Percentiles rank a stretch among this genome's conserved stretches.
Evolutionary conservation across 2,329 filamentous ascomycete species (phyloP).

Genomic region (Parascedosporium putredinis): DNA sequence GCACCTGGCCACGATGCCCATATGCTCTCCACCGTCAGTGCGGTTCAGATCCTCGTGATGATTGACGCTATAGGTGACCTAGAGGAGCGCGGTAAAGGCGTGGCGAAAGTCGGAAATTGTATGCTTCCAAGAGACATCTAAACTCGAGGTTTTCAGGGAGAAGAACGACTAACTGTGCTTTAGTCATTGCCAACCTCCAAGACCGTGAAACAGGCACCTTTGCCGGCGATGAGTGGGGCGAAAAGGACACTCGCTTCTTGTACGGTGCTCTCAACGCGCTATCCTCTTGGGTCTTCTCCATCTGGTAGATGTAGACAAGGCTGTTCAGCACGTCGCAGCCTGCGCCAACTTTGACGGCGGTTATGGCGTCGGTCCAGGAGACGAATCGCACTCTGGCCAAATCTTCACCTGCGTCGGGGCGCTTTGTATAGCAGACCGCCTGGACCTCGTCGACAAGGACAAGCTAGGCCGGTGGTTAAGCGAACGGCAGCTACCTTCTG

Average conservation of each 20-base stretch:
- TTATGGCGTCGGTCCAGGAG: conserved; percentile 80
- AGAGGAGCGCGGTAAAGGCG: conserved; percentile 56
- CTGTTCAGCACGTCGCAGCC: conserved; percentile 65
- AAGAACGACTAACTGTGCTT: conserved; percentile 5
- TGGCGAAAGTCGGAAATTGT: conserved; percentile 67
- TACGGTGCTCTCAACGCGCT: conserved; percentile 85
- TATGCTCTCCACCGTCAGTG: conserved; percentile 92
- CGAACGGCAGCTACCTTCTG: conserved; percentile 78
- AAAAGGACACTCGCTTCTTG: conserved; percentile 88
- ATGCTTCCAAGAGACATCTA: conserved; percentile 28
- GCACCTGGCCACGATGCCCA: conserved; percentile 92
- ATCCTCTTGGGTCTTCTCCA: conserved; percentile 69
- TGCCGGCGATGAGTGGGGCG: conserved; percentile 90
- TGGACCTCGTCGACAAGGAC: conserved; percentile 75
- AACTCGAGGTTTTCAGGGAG: not conserved
- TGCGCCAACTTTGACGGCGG: conserved; percentile 94
- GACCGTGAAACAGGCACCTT: conserved; percentile 77
- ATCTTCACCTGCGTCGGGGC: conserved; percentile 91
- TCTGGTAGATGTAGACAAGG: conserved; percentile 68
- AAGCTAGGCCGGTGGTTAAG: conserved; percentile 83
- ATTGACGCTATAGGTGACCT: conserved; percentile 77
- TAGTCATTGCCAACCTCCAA: conserved; percentile 73
- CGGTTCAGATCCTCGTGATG: conserved; percentile 83
- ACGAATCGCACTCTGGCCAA: conserved; percentile 90
- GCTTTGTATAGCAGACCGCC: conserved; percentile 67